Base-by-base conservation (phyloP, 2,329 filamentous ascomycete genomes). In the Cryphonectria nitschkei region DNA sequence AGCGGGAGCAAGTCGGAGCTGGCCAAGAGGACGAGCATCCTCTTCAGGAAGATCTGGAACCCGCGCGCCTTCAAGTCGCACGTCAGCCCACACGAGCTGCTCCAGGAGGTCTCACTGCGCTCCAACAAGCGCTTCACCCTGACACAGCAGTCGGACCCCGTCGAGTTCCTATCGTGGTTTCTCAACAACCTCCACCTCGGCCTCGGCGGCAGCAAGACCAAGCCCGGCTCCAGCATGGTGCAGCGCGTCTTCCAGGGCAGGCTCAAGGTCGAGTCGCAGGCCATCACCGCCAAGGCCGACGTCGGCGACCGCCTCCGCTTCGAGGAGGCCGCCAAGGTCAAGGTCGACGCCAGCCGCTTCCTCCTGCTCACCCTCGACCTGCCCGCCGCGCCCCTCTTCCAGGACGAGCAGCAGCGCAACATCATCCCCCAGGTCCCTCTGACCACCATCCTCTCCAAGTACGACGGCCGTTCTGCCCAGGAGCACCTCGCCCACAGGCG, bases 31-130 rank as follows among this genome's bases (percentile, higher is more conserved):
- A 95, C 95, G 78, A 93, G 92, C 75, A 96, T 94, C 68, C 87
- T 99, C 29, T 90, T 98, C 72, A 92, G 96, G 79, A 99, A 99
- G 83, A 93, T 99, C 75, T 99, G 96, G 96, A 99, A 99, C 79
- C 92, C 95, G 2, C 92, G 93, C 75, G 95, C 96, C 13, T 99
- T 99, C 87, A 97, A 97, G 81, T 91, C 92, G 5, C 96, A 99
- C 81, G 96, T 99, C 67, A 98, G 95, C 13, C 96, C 96, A 0
- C 96, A 99, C 84, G 96, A 99, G 81, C 88, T 99, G 41, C 90
- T 99, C 1, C 96, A 99, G 82, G 95, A 98, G 80, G 93, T 99
- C 74, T 93, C 95, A 1, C 85, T 98, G 58, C 91, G 91, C 65
- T 98, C 95, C 43, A 95, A 92, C 75, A 98, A 98, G 82, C 93